Conservation (phyloP, 192 early-diverging fungal species). For the Spinellus fusiger region DNA sequence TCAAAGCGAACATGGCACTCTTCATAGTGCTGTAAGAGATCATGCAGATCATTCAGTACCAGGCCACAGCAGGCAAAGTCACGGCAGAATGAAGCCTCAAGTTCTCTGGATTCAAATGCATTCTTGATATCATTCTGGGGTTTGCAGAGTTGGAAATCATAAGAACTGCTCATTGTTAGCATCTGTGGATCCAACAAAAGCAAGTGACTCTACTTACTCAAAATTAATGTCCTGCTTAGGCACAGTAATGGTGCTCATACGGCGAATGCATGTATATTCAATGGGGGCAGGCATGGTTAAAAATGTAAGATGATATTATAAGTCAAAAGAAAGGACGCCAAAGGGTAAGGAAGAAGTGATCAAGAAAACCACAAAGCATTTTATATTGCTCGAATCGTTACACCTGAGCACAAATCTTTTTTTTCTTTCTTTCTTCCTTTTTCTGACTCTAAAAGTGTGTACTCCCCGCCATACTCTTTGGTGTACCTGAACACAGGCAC, state of each 20-base stretch:
- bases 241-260: constrained; percentile 26
- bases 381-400: not conserved
- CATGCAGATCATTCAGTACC: constrained; percentile 84
- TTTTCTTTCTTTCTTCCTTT: no score
- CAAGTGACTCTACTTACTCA: constrained; percentile 25
- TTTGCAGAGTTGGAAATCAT: constrained; percentile 23
- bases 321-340: not conserved
- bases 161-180: constrained; percentile 9
- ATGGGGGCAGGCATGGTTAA: constrained; percentile 30
- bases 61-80: constrained; percentile 95
- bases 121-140: constrained; percentile 25
- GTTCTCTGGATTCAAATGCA: constrained; percentile 54
- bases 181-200: not conserved
- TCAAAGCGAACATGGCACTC: constrained; percentile 89
- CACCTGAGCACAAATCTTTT: not conserved
- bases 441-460: not conserved
- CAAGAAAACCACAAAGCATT: not conserved
- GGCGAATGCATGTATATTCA: constrained; percentile 22
- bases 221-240: constrained; percentile 31
- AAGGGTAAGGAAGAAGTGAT: not conserved
- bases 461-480: not conserved
- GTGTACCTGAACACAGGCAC: not conserved
- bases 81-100: constrained; percentile 89
- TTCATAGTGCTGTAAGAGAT: constrained; percentile 94
- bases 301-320: not conserved